Conservation (phyloP, 2,329 filamentous ascomycete species). For the Emergomyces africanus region DNA sequence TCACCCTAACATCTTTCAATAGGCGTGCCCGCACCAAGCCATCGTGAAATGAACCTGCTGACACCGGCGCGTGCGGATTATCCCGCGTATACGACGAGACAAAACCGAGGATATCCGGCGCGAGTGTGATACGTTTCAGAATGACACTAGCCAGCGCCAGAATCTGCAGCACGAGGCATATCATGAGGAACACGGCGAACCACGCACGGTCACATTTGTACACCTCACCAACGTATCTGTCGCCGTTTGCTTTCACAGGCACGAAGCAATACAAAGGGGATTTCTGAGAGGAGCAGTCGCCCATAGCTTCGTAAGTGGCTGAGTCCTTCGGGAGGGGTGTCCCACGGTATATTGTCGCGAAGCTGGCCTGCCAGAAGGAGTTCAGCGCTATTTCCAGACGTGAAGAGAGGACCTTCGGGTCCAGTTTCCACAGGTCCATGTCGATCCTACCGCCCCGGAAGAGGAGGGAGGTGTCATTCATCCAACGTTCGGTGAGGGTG, state of each 20-base stretch:
- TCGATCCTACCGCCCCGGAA: neutral
- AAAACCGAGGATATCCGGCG: constrained; percentile 1
- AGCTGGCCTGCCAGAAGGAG: neutral
- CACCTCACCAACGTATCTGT: neutral
- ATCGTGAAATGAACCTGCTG: neutral
- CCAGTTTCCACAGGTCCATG: constrained; percentile 2
- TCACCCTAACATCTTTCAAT: neutral
- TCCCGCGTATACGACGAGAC: neutral
- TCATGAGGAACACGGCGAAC: neutral
- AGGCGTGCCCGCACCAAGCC: neutral
- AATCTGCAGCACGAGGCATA: neutral
- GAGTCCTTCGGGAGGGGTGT: neutral
- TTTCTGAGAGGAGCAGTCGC: neutral
- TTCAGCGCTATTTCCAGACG: neutral
- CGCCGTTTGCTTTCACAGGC: neutral
- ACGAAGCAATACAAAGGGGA: neutral
- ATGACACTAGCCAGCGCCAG: neutral
- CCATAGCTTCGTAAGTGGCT: neutral
- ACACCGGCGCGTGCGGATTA: neutral
- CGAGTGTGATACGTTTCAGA: neutral
- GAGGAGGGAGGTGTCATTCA: neutral
- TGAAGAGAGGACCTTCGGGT: neutral
- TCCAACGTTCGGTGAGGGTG: constrained; percentile 1
- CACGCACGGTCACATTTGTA: neutral
- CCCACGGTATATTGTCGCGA: neutral